A percentile compares a stretch with the other conserved stretches of the same genome.
Conservation (phyloP, 441 rosid species). For the Adansonia madagascariensis region DNA sequence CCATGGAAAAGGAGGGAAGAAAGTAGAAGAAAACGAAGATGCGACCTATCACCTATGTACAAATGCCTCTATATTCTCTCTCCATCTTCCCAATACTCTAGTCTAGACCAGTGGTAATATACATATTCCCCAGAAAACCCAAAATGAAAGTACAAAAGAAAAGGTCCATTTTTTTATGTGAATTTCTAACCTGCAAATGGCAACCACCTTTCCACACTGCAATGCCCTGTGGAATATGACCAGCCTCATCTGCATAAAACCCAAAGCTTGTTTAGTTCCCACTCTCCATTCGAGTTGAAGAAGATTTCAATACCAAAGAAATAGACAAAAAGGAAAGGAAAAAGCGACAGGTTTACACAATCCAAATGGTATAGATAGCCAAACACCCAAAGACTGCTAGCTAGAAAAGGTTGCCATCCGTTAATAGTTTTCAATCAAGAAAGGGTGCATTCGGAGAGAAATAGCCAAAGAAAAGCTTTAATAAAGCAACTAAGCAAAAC, state of each 20-base stretch:
- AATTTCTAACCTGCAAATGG: conserved; percentile 36
- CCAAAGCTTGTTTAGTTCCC: conserved; percentile 22
- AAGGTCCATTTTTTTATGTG: conserved; percentile 30
- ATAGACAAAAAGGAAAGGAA: conserved; percentile 7
- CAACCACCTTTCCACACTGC: conserved; percentile 33
- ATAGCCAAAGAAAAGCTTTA: neutral
- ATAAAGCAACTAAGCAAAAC: conserved; percentile 5
- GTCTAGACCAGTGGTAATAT: conserved; percentile 62
- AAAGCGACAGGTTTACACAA: neutral
- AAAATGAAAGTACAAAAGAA: conserved; percentile 20
- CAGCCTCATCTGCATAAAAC: conserved; percentile 63
- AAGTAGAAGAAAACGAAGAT: conserved; percentile 46
- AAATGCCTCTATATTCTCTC: conserved; percentile 64
- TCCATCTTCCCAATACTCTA: conserved; percentile 58
- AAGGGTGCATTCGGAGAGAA: neutral
- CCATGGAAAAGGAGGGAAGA: conserved; percentile 26
- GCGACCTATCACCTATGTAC: conserved; percentile 59
- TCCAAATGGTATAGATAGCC: neutral
- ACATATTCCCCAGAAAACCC: conserved; percentile 45
- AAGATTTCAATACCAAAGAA: conserved; percentile 17
- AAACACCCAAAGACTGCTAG: conserved; percentile 1
- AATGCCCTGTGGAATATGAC: conserved; percentile 44
- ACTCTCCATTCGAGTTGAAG: conserved; percentile 21
- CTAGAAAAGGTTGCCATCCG: neutral
- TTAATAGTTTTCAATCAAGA: conserved; percentile 4